These are phyloP conservation scores for Fusarium palustre DNA, from an alignment of 2,329 filamentous ascomycete genomes.

Conservation along the genomic window DNA sequence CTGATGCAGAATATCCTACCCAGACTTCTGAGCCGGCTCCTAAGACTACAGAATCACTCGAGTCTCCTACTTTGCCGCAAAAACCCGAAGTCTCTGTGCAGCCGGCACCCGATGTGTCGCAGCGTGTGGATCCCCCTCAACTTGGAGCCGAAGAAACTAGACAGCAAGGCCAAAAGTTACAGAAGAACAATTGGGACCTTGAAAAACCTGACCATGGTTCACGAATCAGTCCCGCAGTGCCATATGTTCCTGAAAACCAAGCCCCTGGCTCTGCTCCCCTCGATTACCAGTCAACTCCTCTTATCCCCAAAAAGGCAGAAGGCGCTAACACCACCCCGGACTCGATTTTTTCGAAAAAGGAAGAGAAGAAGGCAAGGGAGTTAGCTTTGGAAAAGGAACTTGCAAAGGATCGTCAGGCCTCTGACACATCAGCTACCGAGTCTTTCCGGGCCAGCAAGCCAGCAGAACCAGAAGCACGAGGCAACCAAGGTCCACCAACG, in stretches of 20 bases:
- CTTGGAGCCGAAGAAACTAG: not conserved
- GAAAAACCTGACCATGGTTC: not conserved
- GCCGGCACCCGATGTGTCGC: not conserved
- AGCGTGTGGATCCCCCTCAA: not conserved
- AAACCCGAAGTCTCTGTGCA: not conserved
- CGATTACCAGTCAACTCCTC: not conserved
- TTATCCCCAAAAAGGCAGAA: not conserved
- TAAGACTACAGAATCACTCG: not conserved
- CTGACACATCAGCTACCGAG: constrained; percentile 4
- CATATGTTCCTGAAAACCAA: not conserved
- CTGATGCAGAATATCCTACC: not conserved
- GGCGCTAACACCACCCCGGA: not conserved
- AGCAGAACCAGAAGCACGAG: not conserved
- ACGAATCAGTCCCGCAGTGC: not conserved
- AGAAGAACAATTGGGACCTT: not conserved
- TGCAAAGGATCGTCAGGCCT: not conserved
- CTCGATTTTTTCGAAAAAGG: constrained; percentile 49
- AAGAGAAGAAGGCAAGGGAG: constrained; percentile 54
- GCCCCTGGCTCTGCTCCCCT: not conserved
- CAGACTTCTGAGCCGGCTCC: not conserved
- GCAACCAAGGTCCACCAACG: not conserved
- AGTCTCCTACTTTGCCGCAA: not conserved
- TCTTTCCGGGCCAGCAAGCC: constrained; percentile 4
- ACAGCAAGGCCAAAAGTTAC: not conserved
- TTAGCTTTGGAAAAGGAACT: constrained; percentile 38